Percentiles rank a stretch among this genome's conserved stretches.
Evolutionary conservation across 192 early-diverging fungal genomes (phyloP).

Genomic region (Pilaira anomala): DNA sequence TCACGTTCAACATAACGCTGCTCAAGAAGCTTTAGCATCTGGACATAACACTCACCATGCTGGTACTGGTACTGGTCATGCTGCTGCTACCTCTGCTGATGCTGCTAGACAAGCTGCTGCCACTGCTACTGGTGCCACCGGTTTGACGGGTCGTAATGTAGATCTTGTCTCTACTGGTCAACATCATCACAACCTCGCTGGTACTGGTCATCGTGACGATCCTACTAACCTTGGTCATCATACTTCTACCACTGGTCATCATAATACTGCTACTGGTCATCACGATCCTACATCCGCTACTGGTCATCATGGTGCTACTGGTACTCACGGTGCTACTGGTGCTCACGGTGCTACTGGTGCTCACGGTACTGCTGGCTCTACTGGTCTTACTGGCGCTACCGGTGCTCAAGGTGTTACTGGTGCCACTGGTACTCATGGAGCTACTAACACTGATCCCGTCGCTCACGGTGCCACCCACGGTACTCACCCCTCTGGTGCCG

Average conservation of each 20-base stretch:
- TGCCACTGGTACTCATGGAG: no score
- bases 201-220: neutral
- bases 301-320: neutral
- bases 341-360: neutral
- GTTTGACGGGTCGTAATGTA: no score
- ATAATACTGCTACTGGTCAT: slow-evolving; percentile 2
- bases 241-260: slow-evolving; percentile 12
- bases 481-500: neutral
- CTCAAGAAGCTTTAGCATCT: neutral
- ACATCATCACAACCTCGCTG: no score
- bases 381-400: neutral
- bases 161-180: no score
- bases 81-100: neutral
- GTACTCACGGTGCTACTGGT: neutral
- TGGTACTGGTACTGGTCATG: neutral
- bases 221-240: neutral
- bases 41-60: neutral
- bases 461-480: neutral
- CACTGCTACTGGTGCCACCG: neutral
- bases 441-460: neutral
- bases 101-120: neutral
- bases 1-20: neutral
- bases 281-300: neutral
- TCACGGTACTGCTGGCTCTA: neutral
- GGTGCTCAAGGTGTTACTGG: neutral